Conservation (phyloP, 139 green algal genomes). For the Coelastrella sp. region DNA sequence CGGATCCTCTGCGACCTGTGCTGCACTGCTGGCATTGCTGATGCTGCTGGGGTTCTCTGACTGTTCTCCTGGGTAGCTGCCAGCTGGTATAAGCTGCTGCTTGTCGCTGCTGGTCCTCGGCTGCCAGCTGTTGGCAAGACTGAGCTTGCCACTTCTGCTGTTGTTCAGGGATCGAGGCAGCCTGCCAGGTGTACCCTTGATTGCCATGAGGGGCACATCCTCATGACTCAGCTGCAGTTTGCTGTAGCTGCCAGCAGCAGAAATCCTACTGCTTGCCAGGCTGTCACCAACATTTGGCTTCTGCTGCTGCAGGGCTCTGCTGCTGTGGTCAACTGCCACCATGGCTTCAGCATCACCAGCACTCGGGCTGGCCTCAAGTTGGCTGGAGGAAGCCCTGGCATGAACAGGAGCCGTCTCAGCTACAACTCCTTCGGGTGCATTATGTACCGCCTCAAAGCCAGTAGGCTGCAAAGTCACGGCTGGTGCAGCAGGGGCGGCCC, state of each 20-base stretch:
- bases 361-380: background rate
- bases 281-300: background rate
- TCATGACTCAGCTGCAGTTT: slow-evolving; percentile 41
- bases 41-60: background rate
- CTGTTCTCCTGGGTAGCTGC: background rate
- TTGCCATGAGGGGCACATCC: slow-evolving; percentile 25
- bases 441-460: too few relatives aligned
- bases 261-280: background rate
- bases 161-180: background rate
- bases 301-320: background rate
- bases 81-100: background rate
- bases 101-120: background rate
- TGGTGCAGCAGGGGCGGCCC: too few relatives aligned
- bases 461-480: too few relatives aligned
- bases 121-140: background rate
- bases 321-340: background rate
- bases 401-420: too few relatives aligned
- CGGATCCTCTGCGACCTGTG: background rate
- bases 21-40: background rate
- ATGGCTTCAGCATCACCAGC: background rate
- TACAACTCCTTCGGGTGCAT: too few relatives aligned
- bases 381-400: too few relatives aligned
- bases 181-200: slow-evolving; percentile 29
- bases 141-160: background rate
- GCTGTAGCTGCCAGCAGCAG: background rate